Percentiles rank a stretch among this genome's conserved stretches.
These are phyloP conservation scores for Starmera quercuum DNA, from an alignment of 805 yeast species.

Conservation along the genomic window DNA sequence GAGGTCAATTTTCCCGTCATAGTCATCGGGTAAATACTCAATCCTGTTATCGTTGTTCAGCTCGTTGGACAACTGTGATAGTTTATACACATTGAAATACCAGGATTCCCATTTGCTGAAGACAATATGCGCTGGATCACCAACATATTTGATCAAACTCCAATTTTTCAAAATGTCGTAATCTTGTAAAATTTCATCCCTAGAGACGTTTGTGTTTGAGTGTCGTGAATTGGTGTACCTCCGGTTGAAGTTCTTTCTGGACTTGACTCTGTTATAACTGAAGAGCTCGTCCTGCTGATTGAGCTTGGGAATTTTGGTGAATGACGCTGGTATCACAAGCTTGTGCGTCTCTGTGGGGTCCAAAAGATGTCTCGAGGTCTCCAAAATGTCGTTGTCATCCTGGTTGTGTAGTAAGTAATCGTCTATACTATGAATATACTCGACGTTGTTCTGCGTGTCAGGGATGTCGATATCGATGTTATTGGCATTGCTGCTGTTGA, in stretches of 20 bases:
- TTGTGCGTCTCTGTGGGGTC: slow-evolving; percentile 1
- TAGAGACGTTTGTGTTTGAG: slow-evolving; percentile 3
- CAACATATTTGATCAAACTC: slow-evolving; percentile 21
- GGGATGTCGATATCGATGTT: slow-evolving; percentile 1
- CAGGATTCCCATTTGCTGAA: slow-evolving; percentile 24
- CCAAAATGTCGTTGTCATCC: slow-evolving; percentile 9
- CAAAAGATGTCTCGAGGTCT: slow-evolving; percentile 4
- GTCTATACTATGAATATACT: slow-evolving; percentile 12
- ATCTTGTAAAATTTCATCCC: slow-evolving; percentile 18
- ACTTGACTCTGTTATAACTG: slow-evolving; percentile 5
- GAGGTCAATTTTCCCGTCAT: neutral
- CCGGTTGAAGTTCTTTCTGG: slow-evolving; percentile 2
- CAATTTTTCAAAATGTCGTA: slow-evolving; percentile 17
- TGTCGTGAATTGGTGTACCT: slow-evolving; percentile 1
- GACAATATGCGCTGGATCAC: slow-evolving; percentile 11
- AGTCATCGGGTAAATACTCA: slow-evolving; percentile 2
- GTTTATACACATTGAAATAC: slow-evolving; percentile 14
- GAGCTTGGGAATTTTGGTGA: slow-evolving; percentile 1
- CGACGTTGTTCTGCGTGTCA: slow-evolving; percentile 3
- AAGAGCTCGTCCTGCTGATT: slow-evolving; percentile 1
- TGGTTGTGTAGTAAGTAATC: slow-evolving; percentile 11
- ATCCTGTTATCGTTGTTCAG: slow-evolving; percentile 1
- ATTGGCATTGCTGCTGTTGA: slow-evolving; percentile 1
- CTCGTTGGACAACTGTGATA: no score
- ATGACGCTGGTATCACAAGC: slow-evolving; percentile 5